These are phyloP conservation scores for Colletotrichum filicis DNA, from an alignment of 2,329 filamentous ascomycete genomes.

Conservation along the genomic window DNA sequence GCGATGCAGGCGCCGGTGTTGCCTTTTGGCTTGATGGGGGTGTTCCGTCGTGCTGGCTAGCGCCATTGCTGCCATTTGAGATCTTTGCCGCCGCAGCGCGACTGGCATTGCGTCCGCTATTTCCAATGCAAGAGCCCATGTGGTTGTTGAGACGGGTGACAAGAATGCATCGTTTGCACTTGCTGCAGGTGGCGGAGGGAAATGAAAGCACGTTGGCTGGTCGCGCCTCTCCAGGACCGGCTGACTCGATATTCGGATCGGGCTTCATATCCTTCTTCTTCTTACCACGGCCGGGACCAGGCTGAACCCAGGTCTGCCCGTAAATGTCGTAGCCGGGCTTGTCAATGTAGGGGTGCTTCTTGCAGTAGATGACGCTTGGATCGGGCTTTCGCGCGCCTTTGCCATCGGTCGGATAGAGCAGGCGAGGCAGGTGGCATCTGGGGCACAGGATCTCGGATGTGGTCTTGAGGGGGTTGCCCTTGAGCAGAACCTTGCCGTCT, in stretches of 20 bases:
- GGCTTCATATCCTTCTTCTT: slow-evolving; percentile 83
- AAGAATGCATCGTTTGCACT: slow-evolving; percentile 74
- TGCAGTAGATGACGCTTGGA: slow-evolving; percentile 79
- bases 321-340: slow-evolving; percentile 84
- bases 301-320: slow-evolving; percentile 82
- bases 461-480: slow-evolving; percentile 78
- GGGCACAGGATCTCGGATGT: slow-evolving; percentile 79
- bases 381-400: slow-evolving; percentile 74
- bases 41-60: slow-evolving; percentile 65
- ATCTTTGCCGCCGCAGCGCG: slow-evolving; percentile 72
- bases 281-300: slow-evolving; percentile 76
- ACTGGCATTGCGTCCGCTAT: slow-evolving; percentile 71
- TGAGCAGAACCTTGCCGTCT: slow-evolving; percentile 74
- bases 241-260: slow-evolving; percentile 58
- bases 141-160: slow-evolving; percentile 75
- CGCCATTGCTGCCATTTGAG: slow-evolving; percentile 63
- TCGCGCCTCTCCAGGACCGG: slow-evolving; percentile 60
- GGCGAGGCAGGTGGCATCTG: slow-evolving; percentile 78
- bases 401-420: slow-evolving; percentile 78
- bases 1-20: slow-evolving; percentile 66
- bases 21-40: slow-evolving; percentile 72
- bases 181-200: slow-evolving; percentile 74
- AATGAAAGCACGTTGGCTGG: slow-evolving; percentile 72
- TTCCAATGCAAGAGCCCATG: slow-evolving; percentile 75
- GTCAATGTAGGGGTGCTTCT: slow-evolving; percentile 81